Conservation (phyloP, 345 rosid genomes). For the Turnera subulata region DNA sequence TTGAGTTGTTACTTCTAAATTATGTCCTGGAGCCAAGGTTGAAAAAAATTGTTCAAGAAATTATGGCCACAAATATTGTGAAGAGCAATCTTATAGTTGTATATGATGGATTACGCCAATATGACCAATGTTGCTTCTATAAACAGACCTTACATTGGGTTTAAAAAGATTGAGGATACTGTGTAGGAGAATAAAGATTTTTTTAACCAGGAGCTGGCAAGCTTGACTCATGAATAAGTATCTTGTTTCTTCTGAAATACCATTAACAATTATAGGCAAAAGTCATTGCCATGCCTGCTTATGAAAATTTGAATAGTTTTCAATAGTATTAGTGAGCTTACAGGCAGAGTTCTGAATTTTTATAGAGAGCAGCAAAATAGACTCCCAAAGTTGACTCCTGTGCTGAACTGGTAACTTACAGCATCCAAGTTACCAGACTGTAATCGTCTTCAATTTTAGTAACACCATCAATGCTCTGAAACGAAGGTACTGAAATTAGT, state of each 20-base stretch:
- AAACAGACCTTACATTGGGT: slow-evolving; percentile 61
- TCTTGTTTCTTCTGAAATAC: slow-evolving; percentile 46
- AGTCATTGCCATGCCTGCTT: background rate
- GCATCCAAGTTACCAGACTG: slow-evolving; percentile 63
- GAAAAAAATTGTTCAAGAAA: slow-evolving; percentile 72
- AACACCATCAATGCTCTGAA: slow-evolving; percentile 37
- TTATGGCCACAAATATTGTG: slow-evolving; percentile 46
- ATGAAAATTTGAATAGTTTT: background rate
- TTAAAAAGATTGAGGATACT: slow-evolving; percentile 48
- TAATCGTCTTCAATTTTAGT: slow-evolving; percentile 39
- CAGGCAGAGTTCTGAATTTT: slow-evolving; percentile 42
- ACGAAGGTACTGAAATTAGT: background rate
- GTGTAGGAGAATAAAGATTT: slow-evolving; percentile 52
- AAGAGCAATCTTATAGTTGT: slow-evolving; percentile 63
- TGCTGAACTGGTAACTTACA: slow-evolving; percentile 44
- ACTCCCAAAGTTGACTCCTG: slow-evolving; percentile 36
- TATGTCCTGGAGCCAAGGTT: slow-evolving; percentile 63
- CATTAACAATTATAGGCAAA: too few species aligned
- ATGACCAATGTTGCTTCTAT: slow-evolving; percentile 70
- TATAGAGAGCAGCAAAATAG: slow-evolving; percentile 39
- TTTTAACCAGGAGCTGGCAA: slow-evolving; percentile 51
- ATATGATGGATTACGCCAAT: slow-evolving; percentile 73
- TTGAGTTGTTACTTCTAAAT: too few species aligned
- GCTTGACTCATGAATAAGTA: slow-evolving; percentile 49
- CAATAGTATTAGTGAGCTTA: background rate